phyloP scores from a whole-genome alignment of 768 basidiomycete species.

The Hemileccinum impolitum region DNA sequence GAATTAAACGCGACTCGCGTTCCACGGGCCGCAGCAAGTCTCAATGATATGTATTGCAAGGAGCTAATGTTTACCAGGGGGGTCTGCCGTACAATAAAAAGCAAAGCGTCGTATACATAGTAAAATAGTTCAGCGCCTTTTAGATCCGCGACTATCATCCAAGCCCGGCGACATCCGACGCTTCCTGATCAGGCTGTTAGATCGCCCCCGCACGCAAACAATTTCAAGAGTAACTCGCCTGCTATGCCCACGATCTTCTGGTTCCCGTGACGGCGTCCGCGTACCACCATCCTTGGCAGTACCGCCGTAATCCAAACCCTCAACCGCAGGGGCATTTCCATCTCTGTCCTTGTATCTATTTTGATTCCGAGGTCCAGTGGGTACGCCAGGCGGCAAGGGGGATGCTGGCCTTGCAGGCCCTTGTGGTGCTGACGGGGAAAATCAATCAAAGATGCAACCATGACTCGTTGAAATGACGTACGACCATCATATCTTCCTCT shows the following conservation, averaged over 20 bases:
- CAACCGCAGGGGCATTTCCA: slow-evolving; percentile 78
- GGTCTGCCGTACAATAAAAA: slow-evolving; percentile 25
- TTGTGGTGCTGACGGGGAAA: slow-evolving; percentile 34
- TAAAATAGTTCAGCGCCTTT: slow-evolving; percentile 55
- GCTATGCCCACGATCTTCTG: slow-evolving; percentile 62
- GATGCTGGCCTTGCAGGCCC: slow-evolving; percentile 74
- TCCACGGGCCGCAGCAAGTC: not conserved
- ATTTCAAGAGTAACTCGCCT: slow-evolving; percentile 38
- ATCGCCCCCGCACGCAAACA: not conserved
- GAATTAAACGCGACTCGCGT: too few species aligned
- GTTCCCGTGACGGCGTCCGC: slow-evolving; percentile 61
- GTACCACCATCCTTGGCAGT: slow-evolving; percentile 41
- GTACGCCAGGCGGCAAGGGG: slow-evolving; percentile 81
- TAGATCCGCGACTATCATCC: slow-evolving; percentile 66
- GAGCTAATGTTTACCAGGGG: slow-evolving; percentile 8
- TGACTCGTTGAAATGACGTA: slow-evolving; percentile 24
- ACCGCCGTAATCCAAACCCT: slow-evolving; percentile 86
- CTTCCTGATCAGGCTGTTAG: slow-evolving; percentile 45
- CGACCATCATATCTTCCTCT: slow-evolving; percentile 37
- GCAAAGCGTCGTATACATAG: slow-evolving; percentile 24
- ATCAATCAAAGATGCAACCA: slow-evolving; percentile 1
- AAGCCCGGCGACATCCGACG: slow-evolving; percentile 68
- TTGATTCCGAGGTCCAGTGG: slow-evolving; percentile 84
- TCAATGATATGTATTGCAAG: slow-evolving; percentile 5
- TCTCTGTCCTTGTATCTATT: slow-evolving; percentile 91